Evolutionary conservation across 805 yeast species (phyloP).

Genomic region (Sungouiozyma ichnusensis): DNA sequence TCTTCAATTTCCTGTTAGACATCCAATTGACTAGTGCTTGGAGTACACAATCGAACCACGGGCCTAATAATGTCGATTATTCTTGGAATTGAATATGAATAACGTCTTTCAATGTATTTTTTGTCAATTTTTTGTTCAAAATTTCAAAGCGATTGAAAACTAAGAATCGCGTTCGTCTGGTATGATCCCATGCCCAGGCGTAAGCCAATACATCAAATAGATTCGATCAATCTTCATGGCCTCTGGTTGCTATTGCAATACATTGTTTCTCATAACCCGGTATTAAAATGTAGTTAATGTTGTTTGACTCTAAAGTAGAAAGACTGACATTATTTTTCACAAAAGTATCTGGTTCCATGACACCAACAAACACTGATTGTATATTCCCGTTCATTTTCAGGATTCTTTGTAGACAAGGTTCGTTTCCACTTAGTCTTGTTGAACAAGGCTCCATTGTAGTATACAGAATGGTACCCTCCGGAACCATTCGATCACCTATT

Average conservation of each 20-base stretch:
- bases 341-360: conserved; percentile 80
- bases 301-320: conserved; percentile 39
- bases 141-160: no score
- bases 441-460: conserved; percentile 99
- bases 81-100: background rate
- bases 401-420: conserved; percentile 79
- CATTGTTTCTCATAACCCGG: conserved; percentile 76
- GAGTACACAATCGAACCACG: no score
- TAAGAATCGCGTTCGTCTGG: no score
- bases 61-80: background rate
- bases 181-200: background rate
- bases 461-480: conserved; percentile 70
- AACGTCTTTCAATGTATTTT: background rate
- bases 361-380: conserved; percentile 79
- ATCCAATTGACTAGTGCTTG: conserved; percentile 3
- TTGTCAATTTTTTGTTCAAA: background rate
- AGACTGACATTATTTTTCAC: conserved; percentile 57
- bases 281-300: conserved; percentile 63
- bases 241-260: conserved; percentile 58
- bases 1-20: conserved; percentile 18
- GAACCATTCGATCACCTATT: conserved; percentile 35
- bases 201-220: background rate
- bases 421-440: conserved; percentile 74
- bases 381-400: conserved; percentile 40
- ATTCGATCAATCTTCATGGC: conserved; percentile 23